Base-by-base conservation (phyloP, 768 basidiomycete species). In the Fistulinella prunicolor region DNA sequence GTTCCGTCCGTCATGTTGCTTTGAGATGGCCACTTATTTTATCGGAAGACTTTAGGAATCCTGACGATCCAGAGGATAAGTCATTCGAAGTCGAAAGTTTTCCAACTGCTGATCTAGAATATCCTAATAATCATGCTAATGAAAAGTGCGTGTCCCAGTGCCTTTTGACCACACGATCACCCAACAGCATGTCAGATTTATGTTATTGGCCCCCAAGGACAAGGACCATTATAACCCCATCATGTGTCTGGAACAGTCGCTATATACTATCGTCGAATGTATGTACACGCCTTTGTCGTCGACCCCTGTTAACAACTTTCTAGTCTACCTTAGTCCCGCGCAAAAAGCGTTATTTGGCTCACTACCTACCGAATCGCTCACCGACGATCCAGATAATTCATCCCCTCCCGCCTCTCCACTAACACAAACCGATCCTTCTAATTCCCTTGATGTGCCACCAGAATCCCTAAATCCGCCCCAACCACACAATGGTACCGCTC, bases 161-260 rank as follows among this genome's bases (percentile, higher is more conserved):
- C 38, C 35, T 24, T 19, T 30, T 38, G 13, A 17, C 46, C 19
- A 1, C 5, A 3, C 13, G n/a, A 10, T 22, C 23, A n/a, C 21
- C 10, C 14, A 14, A 21, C 36, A 2, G 6, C 44, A 51, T 12
- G 47, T 0, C 17, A 90, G 88, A 63, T 92, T 82, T 70, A 77
- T 87, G 52, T 75, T 92, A 50, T 76, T 92, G 44, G 81, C 77
- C 37, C 90, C 90, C 24, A 88, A 83, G 59, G 89, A 93, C 72
- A 82, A 82, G 56, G 89, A 93, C 57, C 87, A 91, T 55, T 93
- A 91, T 66, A 86, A 88, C 62, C 90, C 90, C 13, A 84, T 93
- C 47, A 77, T 85, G 74, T 86, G 86, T 60, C 71, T 93, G 28
- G 85, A 89, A 69, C 74, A 76, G 50, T 77, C 83, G 10, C 66